These are phyloP conservation scores for Picea glauca DNA, from an alignment of 75 land plant genomes.

Conservation along the genomic window DNA sequence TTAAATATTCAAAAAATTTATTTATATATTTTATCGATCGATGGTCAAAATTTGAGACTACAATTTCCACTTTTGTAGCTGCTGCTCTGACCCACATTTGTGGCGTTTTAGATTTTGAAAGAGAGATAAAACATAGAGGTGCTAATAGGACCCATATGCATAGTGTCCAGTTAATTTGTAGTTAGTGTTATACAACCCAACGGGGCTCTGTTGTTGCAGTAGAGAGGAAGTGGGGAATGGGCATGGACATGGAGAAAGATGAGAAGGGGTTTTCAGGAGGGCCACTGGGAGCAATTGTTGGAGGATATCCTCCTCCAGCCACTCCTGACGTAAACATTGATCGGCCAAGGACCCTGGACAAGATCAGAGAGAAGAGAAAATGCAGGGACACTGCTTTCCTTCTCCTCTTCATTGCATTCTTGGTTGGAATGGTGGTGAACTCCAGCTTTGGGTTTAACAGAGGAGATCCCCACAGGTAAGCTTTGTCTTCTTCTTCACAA, in stretches of 20 bases:
- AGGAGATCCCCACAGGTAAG: conserved; percentile 72
- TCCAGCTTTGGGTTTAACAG: conserved; percentile 82
- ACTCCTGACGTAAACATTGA: neutral
- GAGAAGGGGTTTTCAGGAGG: conserved; percentile 36
- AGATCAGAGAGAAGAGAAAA: conserved; percentile 66
- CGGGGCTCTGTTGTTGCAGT: no score
- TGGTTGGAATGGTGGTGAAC: conserved; percentile 85
- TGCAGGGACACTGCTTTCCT: conserved; percentile 74
- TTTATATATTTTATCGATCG: no score
- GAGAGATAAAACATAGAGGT: no score
- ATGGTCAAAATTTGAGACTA: no score
- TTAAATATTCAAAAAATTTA: no score
- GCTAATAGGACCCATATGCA: no score
- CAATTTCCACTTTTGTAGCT: no score
- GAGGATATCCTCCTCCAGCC: conserved; percentile 44
- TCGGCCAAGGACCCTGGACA: conserved; percentile 17
- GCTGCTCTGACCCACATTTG: no score
- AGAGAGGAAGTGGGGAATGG: neutral
- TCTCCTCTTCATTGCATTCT: conserved; percentile 62
- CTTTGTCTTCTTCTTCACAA: no score
- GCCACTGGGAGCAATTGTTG: conserved; percentile 56
- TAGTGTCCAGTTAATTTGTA: no score
- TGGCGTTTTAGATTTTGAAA: no score
- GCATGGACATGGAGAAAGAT: neutral
- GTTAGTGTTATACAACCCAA: no score